Evolutionary conservation across 1,284 basidiomycete genomes (phyloP), one percentile per base, ranked within the genome.

Genomic region (Leccinum fallax): DNA sequence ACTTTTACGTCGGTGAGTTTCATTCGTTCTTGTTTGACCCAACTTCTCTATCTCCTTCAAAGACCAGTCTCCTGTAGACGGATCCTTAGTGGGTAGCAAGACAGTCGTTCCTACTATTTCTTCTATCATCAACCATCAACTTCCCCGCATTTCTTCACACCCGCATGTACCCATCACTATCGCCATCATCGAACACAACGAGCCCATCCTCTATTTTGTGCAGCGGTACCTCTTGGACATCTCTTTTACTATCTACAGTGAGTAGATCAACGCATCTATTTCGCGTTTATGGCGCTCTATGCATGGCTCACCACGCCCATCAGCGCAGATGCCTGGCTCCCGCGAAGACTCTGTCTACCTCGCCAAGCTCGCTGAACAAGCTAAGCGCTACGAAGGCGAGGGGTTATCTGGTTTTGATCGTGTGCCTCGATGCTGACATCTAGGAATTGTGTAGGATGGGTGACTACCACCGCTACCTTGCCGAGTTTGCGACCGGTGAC

Each of bases 381-480:
- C 95, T 71, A 95, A 98, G 87, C 94, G 95, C 65, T 97, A 98
- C 78, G 95, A 98, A 85, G 95, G 95, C 92, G 62, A 69, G 86
- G 81, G 46, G 6, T 64, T 34, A 21, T 9, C 40, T 43, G 26
- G 13, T 24, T 48, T 60, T 52, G 60, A 61, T 63, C 65, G 59
- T 24, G 56, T 59, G 61, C 55, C 7, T 36, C 67, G 16, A 48
- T 58, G 62, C 58, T 63, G 16, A 61, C 64, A 36, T 28, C 28
- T 28, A 48, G 0, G 5, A 9, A 5, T 58, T 19, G 2, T 58
- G 2, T 38, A 97, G 95, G 95, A 99, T 97, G 97, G 97, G 97
- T 80, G 97, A 99, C 82, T 99, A 99, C 84, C 97, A 99, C 88
- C 96, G 97, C 74, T 99, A 98, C 84, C 94, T 99, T 70, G 97